A percentile compares a stretch with the other conserved stretches of the same genome.
These are phyloP conservation scores for Diaporthe citrichinensis DNA, from an alignment of 2,329 filamentous ascomycete genomes.

Conservation along the genomic window DNA sequence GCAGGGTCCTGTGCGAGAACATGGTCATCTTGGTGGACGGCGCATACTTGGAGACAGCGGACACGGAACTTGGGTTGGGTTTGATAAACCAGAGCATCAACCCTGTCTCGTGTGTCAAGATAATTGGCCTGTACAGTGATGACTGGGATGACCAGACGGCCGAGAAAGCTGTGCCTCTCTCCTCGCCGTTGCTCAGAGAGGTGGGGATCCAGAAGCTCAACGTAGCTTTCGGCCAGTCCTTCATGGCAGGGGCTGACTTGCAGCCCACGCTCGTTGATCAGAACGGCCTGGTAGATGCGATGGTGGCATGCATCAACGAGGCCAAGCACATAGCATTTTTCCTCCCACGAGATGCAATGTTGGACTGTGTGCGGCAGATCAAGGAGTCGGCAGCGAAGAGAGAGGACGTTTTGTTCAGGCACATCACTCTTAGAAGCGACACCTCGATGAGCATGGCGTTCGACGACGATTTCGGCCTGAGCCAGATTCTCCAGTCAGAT, in stretches of 20 bases:
- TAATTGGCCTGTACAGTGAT: background rate
- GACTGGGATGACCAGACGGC: background rate
- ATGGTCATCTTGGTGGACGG: background rate
- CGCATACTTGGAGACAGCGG: background rate
- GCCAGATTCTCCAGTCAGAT: too few species aligned
- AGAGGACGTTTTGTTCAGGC: background rate
- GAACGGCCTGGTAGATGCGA: background rate
- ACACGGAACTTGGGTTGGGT: background rate
- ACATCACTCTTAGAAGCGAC: background rate
- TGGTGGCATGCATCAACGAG: background rate
- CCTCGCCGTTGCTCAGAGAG: background rate
- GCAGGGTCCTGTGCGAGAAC: background rate
- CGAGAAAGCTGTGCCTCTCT: background rate
- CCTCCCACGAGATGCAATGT: background rate
- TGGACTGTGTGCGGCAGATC: background rate
- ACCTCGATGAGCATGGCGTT: too few species aligned
- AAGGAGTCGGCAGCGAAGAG: background rate
- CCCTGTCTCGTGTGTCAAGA: background rate
- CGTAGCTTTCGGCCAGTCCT: background rate
- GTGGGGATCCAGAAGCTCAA: background rate
- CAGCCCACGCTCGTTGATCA: background rate
- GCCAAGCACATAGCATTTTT: background rate
- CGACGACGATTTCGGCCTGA: too few species aligned
- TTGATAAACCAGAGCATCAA: background rate
- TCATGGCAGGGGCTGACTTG: too few species aligned